Percentiles rank a stretch among this genome's conserved stretches.
Conservation (phyloP, 352 stramenopile species). For the Phytopythium boreale region DNA sequence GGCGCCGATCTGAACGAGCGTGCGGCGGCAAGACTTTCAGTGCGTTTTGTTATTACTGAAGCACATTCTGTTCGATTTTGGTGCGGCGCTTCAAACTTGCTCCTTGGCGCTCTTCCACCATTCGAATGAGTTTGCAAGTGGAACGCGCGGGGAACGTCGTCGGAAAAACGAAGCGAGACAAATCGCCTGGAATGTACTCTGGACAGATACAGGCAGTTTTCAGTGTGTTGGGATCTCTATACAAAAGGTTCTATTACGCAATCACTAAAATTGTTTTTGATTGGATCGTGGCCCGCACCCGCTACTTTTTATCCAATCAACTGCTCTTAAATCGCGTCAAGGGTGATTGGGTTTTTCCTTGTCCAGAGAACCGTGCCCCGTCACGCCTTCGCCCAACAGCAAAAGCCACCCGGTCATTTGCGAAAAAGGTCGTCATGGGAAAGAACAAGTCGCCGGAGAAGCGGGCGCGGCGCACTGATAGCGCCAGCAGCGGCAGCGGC, state of each 20-base stretch:
- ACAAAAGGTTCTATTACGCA: background rate
- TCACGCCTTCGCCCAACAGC: background rate
- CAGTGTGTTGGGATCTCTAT: no score
- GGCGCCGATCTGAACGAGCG: no score
- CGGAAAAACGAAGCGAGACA: background rate
- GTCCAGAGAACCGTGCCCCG: background rate
- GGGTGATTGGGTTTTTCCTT: background rate
- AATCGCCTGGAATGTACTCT: background rate
- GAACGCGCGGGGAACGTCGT: background rate
- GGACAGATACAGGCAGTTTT: background rate
- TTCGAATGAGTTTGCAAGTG: background rate
- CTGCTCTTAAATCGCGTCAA: background rate
- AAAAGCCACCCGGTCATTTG: background rate
- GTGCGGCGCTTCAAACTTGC: background rate
- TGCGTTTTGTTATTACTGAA: background rate
- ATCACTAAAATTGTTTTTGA: background rate
- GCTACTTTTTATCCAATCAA: background rate
- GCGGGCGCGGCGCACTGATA: background rate
- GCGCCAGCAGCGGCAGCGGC: background rate
- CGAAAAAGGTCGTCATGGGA: slow-evolving; percentile 1
- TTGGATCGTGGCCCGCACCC: background rate
- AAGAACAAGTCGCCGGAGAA: slow-evolving; percentile 10
- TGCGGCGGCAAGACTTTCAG: no score
- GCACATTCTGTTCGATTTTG: background rate
- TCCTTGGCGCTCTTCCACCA: background rate